Evolutionary conservation across 2,329 filamentous ascomycete genomes (phyloP), one percentile per base, ranked within the genome.

Genomic region (Bipolaris sorokiniana): DNA sequence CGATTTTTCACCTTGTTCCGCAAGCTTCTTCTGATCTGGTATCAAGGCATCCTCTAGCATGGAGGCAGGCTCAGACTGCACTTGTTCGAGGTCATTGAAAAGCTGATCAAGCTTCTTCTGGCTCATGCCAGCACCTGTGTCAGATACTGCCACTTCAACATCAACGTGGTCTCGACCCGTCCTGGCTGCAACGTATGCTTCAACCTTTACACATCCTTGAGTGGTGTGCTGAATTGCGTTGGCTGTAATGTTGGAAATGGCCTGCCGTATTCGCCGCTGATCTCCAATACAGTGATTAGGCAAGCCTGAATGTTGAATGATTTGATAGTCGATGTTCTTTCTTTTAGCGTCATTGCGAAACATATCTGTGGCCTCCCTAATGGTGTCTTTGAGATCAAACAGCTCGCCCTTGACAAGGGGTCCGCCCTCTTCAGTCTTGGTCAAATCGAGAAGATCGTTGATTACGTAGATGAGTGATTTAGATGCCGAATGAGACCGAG

Each of bases 381-480:
- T 82, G 1, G 90, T 94, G 0, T 80, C 79, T 15, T 80, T 78
- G 3, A 97, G 80, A 67, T 96, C 87, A 48, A 97, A 92, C 0
- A 88, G 78, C 68, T 96, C 92, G 54, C 93, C 88, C 66, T 92
- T 94, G 69, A 94, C 84, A 3, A 96, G 78, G 1, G 87, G 84
- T 46, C 89, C 88, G 0, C 92, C 92, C 72, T 93, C 90, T 72
- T 96, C 92, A 0, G 90, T 90, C 70, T 96, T 95, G 1, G 93
- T 96, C 28, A 97, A 80, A 70, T 97, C 92, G 0, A 97, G 81
- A 1, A 97, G 81, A 72, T 97, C 92, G 63, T 97, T 97, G 78
- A 97, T 97, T 9, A 96, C 92, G 71, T 96, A 96, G 4, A 97
- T 94, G 23, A 97, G 79, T 0, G 92, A 96, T 70, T 96, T 96